Percentiles rank a stretch among this genome's conserved stretches.
phyloP scores from a whole-genome alignment of 306 rosid genomes.

The Cucurbita argyrosperma region DNA sequence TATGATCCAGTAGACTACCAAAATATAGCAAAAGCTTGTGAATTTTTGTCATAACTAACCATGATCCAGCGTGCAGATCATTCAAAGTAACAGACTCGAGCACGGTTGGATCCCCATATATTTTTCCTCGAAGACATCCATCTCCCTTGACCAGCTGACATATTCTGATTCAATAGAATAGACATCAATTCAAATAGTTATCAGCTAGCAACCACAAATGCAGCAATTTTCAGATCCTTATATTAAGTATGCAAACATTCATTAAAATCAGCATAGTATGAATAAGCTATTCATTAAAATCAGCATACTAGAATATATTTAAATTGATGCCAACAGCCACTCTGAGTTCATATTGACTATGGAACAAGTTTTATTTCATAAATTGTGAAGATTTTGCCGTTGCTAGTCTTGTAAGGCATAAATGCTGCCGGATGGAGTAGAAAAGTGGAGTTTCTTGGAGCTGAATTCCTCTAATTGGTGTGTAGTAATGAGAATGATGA shows the following conservation, averaged over 20 bases:
- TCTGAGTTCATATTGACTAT: neutral
- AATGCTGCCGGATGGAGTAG: no score
- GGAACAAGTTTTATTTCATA: neutral
- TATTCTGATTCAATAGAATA: slow-evolving; percentile 39
- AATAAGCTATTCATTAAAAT: neutral
- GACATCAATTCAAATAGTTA: slow-evolving; percentile 3
- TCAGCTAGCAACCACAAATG: neutral
- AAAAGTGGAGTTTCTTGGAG: no score
- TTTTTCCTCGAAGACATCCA: slow-evolving; percentile 20
- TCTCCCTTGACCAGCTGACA: slow-evolving; percentile 42
- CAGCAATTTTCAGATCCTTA: neutral
- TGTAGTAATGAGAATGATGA: no score
- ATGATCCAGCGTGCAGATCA: slow-evolving; percentile 69
- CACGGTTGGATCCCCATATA: slow-evolving; percentile 49
- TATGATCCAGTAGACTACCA: neutral
- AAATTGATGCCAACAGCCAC: neutral
- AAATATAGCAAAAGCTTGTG: neutral
- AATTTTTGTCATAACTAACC: slow-evolving; percentile 26
- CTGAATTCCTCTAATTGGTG: no score
- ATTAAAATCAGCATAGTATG: neutral
- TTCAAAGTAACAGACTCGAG: slow-evolving; percentile 37
- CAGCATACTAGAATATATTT: neutral
- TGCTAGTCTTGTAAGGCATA: no score
- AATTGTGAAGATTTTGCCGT: neutral
- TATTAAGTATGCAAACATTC: neutral